A percentile compares a stretch with the other conserved stretches of the same genome.
These are phyloP conservation scores for Massospora cicadina DNA, from an alignment of 371 early-diverging fungal species.

Conservation along the genomic window DNA sequence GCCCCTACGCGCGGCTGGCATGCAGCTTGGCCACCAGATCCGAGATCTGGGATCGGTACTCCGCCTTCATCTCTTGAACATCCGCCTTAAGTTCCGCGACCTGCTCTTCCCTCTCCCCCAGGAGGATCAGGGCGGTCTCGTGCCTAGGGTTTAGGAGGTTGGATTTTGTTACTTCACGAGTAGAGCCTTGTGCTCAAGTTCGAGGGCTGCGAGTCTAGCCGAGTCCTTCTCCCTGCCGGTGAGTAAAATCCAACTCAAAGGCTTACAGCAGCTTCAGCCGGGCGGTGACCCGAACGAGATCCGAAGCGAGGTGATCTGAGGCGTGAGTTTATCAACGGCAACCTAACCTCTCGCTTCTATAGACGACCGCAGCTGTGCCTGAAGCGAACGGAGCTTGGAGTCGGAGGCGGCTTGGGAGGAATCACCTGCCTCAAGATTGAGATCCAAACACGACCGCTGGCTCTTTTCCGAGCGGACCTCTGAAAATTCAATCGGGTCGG, in stretches of 20 bases:
- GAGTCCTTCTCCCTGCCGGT: slow-evolving; percentile 24
- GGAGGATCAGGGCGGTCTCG: slow-evolving; percentile 55
- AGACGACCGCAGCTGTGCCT: slow-evolving; percentile 39
- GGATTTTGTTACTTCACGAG: background rate
- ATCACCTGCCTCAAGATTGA: background rate
- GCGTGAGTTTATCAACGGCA: background rate
- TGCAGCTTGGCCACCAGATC: slow-evolving; percentile 31
- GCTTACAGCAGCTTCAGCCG: slow-evolving; percentile 38
- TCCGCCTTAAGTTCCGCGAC: slow-evolving; percentile 67
- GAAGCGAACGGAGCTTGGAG: slow-evolving; percentile 45
- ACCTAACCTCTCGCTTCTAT: slow-evolving; percentile 35
- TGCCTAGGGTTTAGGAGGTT: slow-evolving; percentile 29
- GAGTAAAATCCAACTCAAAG: slow-evolving; percentile 20
- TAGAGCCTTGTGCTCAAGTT: background rate
- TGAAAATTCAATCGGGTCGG: background rate
- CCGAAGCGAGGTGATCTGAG: slow-evolving; percentile 54
- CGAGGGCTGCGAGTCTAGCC: slow-evolving; percentile 9
- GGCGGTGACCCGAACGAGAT: slow-evolving; percentile 37
- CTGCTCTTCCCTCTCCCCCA: slow-evolving; percentile 78
- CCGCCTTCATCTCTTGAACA: slow-evolving; percentile 58
- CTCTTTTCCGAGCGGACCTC: background rate
- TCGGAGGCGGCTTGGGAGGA: slow-evolving; percentile 15
- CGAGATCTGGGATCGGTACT: slow-evolving; percentile 53
- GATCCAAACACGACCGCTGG: background rate
- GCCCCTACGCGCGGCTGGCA: too few species aligned